Evolutionary conservation across 169 alveolate genomes (phyloP).

Genomic region (Plasmodium knowlesi): DNA sequence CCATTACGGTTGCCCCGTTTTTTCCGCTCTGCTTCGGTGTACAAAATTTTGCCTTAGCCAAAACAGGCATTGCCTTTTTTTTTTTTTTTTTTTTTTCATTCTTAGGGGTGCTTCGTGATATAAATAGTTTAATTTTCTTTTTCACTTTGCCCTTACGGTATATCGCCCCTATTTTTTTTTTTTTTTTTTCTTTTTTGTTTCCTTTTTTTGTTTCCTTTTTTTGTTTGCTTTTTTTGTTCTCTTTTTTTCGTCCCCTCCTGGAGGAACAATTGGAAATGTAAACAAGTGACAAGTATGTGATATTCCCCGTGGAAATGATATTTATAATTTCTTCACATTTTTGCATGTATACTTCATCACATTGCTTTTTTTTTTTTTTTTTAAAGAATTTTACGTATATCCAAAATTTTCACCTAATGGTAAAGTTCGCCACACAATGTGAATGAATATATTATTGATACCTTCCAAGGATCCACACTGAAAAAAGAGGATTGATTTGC

Average conservation of each 20-base stretch:
- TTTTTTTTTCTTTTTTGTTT: neutral
- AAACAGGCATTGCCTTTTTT: neutral
- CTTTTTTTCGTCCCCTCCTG: neutral
- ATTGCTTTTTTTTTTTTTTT: neutral
- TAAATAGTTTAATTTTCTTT: neutral
- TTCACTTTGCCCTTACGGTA: neutral
- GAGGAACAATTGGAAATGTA: neutral
- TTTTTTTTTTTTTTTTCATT: neutral
- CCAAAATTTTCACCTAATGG: neutral
- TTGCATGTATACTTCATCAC: neutral
- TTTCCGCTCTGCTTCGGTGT: neutral
- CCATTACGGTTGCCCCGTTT: neutral
- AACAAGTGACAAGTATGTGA: neutral
- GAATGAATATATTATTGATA: neutral
- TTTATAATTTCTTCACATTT: too few species aligned
- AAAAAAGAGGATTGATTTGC: neutral
- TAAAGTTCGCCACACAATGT: neutral
- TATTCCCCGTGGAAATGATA: neutral
- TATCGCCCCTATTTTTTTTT: neutral
- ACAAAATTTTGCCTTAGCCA: neutral
- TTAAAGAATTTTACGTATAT: neutral
- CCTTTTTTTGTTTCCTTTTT: neutral
- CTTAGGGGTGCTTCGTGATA: neutral
- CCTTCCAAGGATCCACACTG: neutral
- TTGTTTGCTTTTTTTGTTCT: neutral